A percentile compares a stretch with the other conserved stretches of the same genome.
These are phyloP conservation scores for Saturnispora hagleri DNA, from an alignment of 805 yeast genomes.

Conservation along the genomic window DNA sequence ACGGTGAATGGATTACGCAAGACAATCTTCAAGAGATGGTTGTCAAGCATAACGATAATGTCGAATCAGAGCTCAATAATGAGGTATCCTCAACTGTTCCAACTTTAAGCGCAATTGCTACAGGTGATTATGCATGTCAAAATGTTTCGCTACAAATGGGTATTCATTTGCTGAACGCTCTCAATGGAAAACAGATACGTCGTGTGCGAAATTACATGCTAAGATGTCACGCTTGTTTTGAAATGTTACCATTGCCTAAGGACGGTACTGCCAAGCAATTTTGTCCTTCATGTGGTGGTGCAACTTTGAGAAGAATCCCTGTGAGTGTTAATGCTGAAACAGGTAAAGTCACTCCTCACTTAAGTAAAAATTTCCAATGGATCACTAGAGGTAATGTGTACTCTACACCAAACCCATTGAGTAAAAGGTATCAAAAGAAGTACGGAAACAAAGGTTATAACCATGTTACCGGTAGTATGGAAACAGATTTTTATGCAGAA, in stretches of 20 bases:
- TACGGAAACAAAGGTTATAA: slow-evolving; percentile 75
- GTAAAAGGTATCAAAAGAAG: slow-evolving; percentile 61
- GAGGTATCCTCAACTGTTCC: slow-evolving; percentile 22
- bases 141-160: slow-evolving; percentile 91
- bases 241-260: slow-evolving; percentile 67
- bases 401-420: slow-evolving; percentile 79
- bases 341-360: slow-evolving; percentile 79
- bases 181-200: slow-evolving; percentile 76
- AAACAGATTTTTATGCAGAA: slow-evolving; percentile 62
- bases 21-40: slow-evolving; percentile 69
- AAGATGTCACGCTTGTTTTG: slow-evolving; percentile 96
- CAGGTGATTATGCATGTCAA: slow-evolving; percentile 97
- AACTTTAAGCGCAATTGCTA: slow-evolving; percentile 76
- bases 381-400: slow-evolving; percentile 76
- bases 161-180: slow-evolving; percentile 71
- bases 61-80: slow-evolving; percentile 33
- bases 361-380: slow-evolving; percentile 92
- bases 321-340: slow-evolving; percentile 72
- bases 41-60: slow-evolving; percentile 53
- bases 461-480: slow-evolving; percentile 49
- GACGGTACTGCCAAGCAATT: slow-evolving; percentile 74
- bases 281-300: slow-evolving; percentile 94
- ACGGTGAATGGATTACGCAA: slow-evolving; percentile 86
- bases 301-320: slow-evolving; percentile 81
- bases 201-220: slow-evolving; percentile 87